Evolutionary conservation across 192 early-diverging fungal species (phyloP).

Genomic region (Coemansia sp.): DNA sequence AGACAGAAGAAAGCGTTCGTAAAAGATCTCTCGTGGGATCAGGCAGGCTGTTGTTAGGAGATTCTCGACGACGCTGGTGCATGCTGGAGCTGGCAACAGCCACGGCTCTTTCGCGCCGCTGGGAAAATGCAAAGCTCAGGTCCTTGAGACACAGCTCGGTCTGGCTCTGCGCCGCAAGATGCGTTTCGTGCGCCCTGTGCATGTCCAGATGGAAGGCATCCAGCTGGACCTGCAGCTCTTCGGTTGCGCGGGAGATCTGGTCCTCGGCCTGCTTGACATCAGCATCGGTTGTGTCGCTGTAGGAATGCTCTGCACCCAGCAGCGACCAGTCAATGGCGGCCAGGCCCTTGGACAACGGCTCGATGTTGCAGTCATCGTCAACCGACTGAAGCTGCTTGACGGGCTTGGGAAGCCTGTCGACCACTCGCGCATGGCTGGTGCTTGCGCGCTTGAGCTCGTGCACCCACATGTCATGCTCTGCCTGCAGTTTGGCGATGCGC

Average conservation of each 20-base stretch:
- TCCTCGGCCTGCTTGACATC: constrained; percentile 26
- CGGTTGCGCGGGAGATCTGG: constrained; percentile 20
- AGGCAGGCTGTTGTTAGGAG: background rate
- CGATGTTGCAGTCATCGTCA: background rate
- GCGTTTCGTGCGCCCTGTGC: constrained; percentile 26
- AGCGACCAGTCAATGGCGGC: constrained; percentile 22
- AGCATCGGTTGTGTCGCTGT: background rate
- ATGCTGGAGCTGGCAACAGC: constrained; percentile 6
- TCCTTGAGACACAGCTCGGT: background rate
- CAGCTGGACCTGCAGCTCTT: constrained; percentile 40
- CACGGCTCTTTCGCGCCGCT: constrained; percentile 27
- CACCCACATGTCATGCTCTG: constrained; percentile 42
- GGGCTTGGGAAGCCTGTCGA: constrained; percentile 40
- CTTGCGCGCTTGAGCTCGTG: constrained; percentile 40
- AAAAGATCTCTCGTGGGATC: constrained; percentile 33
- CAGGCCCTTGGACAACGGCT: constrained; percentile 22
- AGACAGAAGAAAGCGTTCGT: constrained; percentile 28
- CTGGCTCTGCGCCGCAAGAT: constrained; percentile 7
- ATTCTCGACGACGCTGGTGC: background rate
- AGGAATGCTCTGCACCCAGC: background rate
- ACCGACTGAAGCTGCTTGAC: constrained; percentile 18
- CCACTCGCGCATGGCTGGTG: constrained; percentile 19
- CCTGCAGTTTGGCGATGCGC: constrained; percentile 21
- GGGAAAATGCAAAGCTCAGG: constrained; percentile 35
- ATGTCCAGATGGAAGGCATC: constrained; percentile 46